Evolutionary conservation across 176 grass and related monocot genomes (phyloP), one percentile per base, ranked within the genome.

Genomic region (Musa beccarii): DNA sequence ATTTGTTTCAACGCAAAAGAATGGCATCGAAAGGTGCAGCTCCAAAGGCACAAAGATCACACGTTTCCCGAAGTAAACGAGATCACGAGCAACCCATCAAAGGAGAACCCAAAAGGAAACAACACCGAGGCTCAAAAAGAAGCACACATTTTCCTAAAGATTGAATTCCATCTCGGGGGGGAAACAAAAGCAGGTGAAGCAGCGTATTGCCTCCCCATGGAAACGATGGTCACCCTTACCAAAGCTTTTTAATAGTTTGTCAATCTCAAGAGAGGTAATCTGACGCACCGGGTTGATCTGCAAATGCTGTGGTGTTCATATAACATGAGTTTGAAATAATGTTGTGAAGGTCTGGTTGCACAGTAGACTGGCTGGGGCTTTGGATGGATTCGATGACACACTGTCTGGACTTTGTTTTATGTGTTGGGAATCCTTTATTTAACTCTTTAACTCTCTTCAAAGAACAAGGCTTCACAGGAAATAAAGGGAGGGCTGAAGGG

Each of bases 21-120:
- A 83, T 80, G 72, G 23, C 82, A 89, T 86, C 75, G 87, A 89
- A 89, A 90, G 83, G 59, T 70, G 67, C 84, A 67, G 81, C 53
- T 80, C 51, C 79, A 65, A 71, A 62, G 59, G 76, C 63, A 25
- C 66, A 72, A 80, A 74, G 90, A 86, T 77, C 90, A 83, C 59
- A 85, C 85, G 53, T 81, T 84, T 75, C 78, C 87, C 21, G 79
- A 74, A 81, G 76, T 49, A 78, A 74, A 19, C 72, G 24, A 88
- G 57, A 63, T 66, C 69, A 79, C 73, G 83, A 86, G 81, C 28
- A 1, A 81, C 76, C 78, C 93, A 84, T 71, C 55, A 85, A 74
- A 83, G 66, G 79, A 70, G 75, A 59, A 20, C 23, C 70, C 75
- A 73, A 84, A 86, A 76, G 14, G 87, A 81, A 81, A 68, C 78